Conservation (phyloP, 441 rosid species). For the Dalechampia spathulata region DNA sequence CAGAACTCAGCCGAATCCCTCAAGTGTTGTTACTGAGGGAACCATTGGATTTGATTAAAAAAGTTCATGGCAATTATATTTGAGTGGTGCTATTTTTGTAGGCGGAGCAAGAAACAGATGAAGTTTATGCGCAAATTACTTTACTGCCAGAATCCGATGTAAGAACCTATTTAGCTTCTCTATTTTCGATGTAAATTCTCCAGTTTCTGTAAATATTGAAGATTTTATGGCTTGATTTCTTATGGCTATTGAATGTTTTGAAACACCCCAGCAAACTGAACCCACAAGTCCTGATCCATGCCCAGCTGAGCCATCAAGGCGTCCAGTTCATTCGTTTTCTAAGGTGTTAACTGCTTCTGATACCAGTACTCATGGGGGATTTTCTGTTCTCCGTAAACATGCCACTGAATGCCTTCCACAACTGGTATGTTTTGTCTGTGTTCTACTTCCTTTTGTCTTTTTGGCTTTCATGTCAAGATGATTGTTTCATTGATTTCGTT, state of each 20-base stretch:
- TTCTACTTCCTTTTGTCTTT: not conserved
- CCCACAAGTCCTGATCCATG: slow-evolving; percentile 52
- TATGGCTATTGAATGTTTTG: not conserved
- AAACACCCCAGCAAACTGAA: slow-evolving; percentile 47
- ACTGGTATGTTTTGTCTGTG: slow-evolving; percentile 38
- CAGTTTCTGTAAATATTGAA: not conserved
- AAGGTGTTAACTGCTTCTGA: slow-evolving; percentile 92
- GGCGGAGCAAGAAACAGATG: slow-evolving; percentile 95
- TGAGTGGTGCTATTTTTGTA: slow-evolving; percentile 17
- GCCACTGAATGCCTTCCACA: slow-evolving; percentile 87
- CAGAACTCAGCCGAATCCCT: not conserved
- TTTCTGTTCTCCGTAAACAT: slow-evolving; percentile 89
- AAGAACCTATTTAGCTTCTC: slow-evolving; percentile 15
- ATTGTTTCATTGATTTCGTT: slow-evolving; percentile 3
- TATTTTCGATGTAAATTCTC: not conserved
- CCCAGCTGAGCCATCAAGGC: slow-evolving; percentile 38
- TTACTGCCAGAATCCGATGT: slow-evolving; percentile 65
- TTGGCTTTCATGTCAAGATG: not conserved
- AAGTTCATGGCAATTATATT: slow-evolving; percentile 6
- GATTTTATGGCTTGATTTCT: not conserved
- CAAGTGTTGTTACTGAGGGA: not conserved
- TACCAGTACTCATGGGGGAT: slow-evolving; percentile 98
- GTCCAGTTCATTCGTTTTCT: slow-evolving; percentile 59
- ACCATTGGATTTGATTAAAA: slow-evolving; percentile 1
- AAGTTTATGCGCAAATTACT: slow-evolving; percentile 93